Base-by-base conservation (phyloP, 2,329 filamentous ascomycete genomes). In the Fusarium pseudocircinatum region DNA sequence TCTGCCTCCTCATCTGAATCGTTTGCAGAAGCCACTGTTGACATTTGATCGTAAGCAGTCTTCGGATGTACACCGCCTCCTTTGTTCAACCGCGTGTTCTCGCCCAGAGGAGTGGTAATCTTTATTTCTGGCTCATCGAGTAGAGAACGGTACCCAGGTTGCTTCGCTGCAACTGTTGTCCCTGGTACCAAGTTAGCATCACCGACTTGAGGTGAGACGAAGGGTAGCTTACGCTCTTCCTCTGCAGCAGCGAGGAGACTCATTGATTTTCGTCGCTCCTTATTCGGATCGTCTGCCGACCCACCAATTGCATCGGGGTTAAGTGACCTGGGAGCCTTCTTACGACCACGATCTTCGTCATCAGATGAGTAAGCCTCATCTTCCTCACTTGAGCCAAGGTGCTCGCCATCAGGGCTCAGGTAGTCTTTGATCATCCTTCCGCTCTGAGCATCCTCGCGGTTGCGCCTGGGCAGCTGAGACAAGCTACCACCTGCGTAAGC, bases 1-100 rank as follows among this genome's bases (percentile, higher is more conserved):
- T 97, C 94, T 30, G 92, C 92, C 80, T 97, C 95, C 37, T 95
- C 92, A 67, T 98, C 96, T 5, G 94, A 97, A 71, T 94, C 93
- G 64, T 95, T 87, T 1, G 84, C 92, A 82, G 87, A 85, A 84
- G 78, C 85, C 81, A 83, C 83, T 8, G 86, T 85, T 10, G 89
- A 90, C n/a, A 83, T 78, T 6, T 91, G 85, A 78, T 97, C 95
- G 79, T 95, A 98, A 79, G 92, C 96, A 16, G 94, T 97, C 60
- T 90, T 90, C 2, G 95, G 95, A 80, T 97, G 95, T 16, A 96
- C 89, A 6, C 87, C 87, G 4, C 66, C 28, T 3, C 86, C 79
- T 79, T 90, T 91, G 70, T 77, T 83, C 58, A 82, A 79, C 76
- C 87, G 90, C 72, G 85, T 84, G 75, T 88, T 90, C 63, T 92